Conservation (phyloP, 2,329 filamentous ascomycete genomes). For the Calonectria fujianensis region DNA sequence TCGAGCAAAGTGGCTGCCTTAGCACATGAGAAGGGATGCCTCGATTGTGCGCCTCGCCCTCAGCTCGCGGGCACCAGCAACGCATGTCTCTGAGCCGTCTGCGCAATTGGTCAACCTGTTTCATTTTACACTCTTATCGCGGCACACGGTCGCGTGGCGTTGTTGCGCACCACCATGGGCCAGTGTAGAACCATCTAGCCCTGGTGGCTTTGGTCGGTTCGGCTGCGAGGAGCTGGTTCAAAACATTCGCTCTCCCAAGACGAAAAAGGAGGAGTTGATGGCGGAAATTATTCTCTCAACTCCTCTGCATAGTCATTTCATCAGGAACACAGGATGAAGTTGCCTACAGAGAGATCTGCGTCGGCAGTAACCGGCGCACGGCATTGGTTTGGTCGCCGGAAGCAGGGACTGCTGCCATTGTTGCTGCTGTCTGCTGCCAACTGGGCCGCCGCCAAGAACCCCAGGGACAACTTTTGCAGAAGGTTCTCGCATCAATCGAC, state of each 20-base stretch:
- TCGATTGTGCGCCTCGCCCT: conserved; percentile 4
- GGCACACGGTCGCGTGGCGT: conserved; percentile 22
- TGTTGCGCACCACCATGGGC: neutral
- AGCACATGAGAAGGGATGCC: neutral
- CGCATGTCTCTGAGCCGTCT: neutral
- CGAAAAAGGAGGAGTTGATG: neutral
- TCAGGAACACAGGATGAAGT: neutral
- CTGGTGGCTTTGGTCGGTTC: neutral
- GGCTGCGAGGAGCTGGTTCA: neutral
- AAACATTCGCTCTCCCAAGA: neutral
- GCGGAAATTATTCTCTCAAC: neutral
- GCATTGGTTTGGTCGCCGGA: neutral
- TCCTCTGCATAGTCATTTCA: neutral
- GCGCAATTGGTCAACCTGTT: neutral
- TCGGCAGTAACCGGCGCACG: neutral
- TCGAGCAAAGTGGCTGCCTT: neutral
- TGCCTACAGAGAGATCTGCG: neutral
- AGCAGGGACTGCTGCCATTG: neutral
- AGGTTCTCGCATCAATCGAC: conserved; percentile 75
- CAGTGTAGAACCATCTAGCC: neutral
- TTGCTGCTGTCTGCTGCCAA: neutral
- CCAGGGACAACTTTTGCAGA: conserved; percentile 65
- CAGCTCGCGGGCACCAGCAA: neutral
- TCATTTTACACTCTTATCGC: conserved; percentile 3
- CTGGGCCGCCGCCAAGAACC: conserved; percentile 24